phyloP scores from a whole-genome alignment of 129 eudicot species.

The Arctium minus region DNA sequence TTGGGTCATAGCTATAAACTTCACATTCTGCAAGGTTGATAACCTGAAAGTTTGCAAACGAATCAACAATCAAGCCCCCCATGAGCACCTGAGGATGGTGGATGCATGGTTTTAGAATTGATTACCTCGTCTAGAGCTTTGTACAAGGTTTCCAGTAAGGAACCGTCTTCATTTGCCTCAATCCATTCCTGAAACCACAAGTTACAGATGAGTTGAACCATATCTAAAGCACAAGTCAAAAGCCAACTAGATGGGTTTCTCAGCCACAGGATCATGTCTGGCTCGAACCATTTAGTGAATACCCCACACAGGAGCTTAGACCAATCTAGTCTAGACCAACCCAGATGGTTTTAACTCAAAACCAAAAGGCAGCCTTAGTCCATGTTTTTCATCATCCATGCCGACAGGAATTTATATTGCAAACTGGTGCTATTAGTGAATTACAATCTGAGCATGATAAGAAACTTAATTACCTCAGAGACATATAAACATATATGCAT shows the following conservation, averaged over 20 bases:
- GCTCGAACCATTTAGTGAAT: no score
- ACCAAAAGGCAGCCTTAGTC: background rate
- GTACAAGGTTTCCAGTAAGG: constrained; percentile 65
- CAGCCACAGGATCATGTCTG: no score
- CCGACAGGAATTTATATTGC: background rate
- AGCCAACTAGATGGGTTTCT: no score
- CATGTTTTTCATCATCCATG: background rate
- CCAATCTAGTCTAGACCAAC: background rate
- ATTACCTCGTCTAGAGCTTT: constrained; percentile 88
- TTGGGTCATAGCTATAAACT: constrained; percentile 82
- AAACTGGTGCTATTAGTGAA: background rate
- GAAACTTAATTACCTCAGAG: background rate
- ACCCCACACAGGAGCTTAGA: background rate
- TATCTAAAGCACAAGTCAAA: background rate
- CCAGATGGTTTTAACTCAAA: background rate
- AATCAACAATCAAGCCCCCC: constrained; percentile 3
- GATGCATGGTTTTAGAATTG: background rate
- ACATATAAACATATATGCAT: background rate
- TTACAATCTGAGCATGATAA: background rate
- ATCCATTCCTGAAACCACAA: constrained; percentile 70
- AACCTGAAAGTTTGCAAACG: constrained; percentile 48
- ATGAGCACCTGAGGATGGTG: background rate
- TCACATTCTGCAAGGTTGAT: constrained; percentile 88
- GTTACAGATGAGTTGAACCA: background rate
- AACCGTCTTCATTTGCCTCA: constrained; percentile 62